Evolutionary conservation across 2,329 filamentous ascomycete genomes (phyloP).

Genomic region (Fusarium chaquense): DNA sequence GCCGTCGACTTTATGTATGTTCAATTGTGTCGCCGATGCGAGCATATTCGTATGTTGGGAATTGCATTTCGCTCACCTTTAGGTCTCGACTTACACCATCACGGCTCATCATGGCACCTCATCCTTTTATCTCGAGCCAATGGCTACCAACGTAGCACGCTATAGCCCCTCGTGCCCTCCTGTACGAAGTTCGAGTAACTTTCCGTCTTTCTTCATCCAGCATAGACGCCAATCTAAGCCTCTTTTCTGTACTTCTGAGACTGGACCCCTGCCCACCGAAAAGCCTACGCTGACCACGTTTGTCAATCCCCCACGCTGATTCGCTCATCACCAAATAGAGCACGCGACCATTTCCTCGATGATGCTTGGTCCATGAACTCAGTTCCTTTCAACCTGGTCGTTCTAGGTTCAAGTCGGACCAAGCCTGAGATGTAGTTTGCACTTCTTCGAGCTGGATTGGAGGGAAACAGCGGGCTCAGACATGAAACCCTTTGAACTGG

Average conservation of each 20-base stretch:
- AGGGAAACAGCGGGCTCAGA: conserved; percentile 42
- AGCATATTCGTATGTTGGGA: not conserved
- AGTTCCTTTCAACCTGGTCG: conserved; percentile 38
- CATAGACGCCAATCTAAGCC: conserved; percentile 41
- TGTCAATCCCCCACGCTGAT: conserved; percentile 51
- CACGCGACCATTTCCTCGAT: conserved; percentile 60
- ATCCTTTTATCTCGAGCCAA: conserved; percentile 12
- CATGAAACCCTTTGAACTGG: conserved; percentile 40
- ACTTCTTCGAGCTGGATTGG: conserved; percentile 41
- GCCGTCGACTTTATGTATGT: not conserved
- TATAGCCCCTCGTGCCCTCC: conserved; percentile 29
- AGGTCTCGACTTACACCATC: conserved; percentile 29
- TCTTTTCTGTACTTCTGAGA: conserved; percentile 39
- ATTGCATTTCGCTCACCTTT: conserved; percentile 11
- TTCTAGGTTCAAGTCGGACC: conserved; percentile 34
- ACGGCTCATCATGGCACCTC: conserved; percentile 13
- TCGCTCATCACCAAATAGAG: conserved; percentile 50
- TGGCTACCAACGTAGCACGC: conserved; percentile 24
- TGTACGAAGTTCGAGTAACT: conserved; percentile 11
- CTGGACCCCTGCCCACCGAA: conserved; percentile 41
- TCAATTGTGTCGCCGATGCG: conserved; percentile 6
- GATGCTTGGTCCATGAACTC: conserved; percentile 57
- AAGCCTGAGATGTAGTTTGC: conserved; percentile 26
- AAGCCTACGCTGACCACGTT: conserved; percentile 52
- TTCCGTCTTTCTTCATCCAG: conserved; percentile 24